Conservation (phyloP, 192 early-diverging fungal species). For the Paraglomus occultum region DNA sequence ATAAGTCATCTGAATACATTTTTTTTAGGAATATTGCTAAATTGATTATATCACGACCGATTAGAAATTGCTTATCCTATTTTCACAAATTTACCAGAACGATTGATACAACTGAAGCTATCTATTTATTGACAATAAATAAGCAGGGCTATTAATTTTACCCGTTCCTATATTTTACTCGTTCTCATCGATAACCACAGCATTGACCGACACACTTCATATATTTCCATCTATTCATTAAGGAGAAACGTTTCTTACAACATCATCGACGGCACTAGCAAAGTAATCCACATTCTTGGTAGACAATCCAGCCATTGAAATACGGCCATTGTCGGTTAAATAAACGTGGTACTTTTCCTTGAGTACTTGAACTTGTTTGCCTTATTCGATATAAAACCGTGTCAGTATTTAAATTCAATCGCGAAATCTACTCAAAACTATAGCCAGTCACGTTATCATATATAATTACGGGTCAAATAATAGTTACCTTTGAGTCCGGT, state of each 20-base stretch:
- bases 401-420: neutral
- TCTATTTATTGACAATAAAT: no score
- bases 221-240: slow-evolving; percentile 8
- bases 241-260: slow-evolving; percentile 70
- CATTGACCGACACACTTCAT: neutral
- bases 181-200: no score
- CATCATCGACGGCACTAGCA: slow-evolving; percentile 87
- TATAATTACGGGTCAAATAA: slow-evolving; percentile 3
- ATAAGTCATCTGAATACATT: no score
- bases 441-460: neutral
- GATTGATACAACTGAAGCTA: no score
- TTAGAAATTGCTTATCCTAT: no score
- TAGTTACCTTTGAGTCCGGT: slow-evolving; percentile 74
- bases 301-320: slow-evolving; percentile 94
- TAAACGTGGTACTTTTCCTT: slow-evolving; percentile 89
- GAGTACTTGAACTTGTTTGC: slow-evolving; percentile 73
- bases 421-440: neutral
- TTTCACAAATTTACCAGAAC: no score
- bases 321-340: slow-evolving; percentile 92
- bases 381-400: slow-evolving; percentile 25
- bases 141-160: no score
- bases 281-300: slow-evolving; percentile 84
- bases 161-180: no score
- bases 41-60: no score
- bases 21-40: no score